These are phyloP conservation scores for Ciborinia camelliae DNA, from an alignment of 2,329 filamentous ascomycete genomes.

Conservation along the genomic window DNA sequence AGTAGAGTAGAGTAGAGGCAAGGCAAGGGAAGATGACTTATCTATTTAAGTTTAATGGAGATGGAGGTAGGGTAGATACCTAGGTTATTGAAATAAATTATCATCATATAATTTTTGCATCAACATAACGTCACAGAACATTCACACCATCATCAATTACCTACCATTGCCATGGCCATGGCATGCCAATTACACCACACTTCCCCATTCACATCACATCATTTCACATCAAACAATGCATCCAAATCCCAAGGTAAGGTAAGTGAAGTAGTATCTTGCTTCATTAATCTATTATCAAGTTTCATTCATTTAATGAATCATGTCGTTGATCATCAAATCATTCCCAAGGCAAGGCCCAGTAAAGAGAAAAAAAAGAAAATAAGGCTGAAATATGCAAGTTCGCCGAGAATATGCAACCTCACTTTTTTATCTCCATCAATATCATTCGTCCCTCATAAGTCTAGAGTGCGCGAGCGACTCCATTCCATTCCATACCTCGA, in stretches of 20 bases:
- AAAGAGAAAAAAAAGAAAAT: background rate
- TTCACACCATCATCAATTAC: no score
- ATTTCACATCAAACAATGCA: background rate
- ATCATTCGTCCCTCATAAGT: background rate
- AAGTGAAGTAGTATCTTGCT: background rate
- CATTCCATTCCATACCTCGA: background rate
- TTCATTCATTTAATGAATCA: slow-evolving; percentile 5
- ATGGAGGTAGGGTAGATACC: no score
- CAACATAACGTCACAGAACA: no score
- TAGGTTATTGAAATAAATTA: no score
- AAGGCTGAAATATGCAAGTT: background rate
- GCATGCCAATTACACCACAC: no score
- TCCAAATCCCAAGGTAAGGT: no score
- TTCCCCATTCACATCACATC: background rate
- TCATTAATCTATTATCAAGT: background rate
- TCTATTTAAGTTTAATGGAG: no score
- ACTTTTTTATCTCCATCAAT: background rate
- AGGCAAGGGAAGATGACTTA: no score
- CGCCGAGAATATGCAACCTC: background rate
- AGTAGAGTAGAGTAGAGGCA: no score
- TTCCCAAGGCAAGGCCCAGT: background rate
- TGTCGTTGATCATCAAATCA: slow-evolving; percentile 1
- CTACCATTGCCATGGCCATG: no score
- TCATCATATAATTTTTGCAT: no score
- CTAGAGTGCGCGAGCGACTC: background rate